These are phyloP conservation scores for Aquilaria sinensis DNA, from an alignment of 345 rosid genomes.

Conservation along the genomic window DNA sequence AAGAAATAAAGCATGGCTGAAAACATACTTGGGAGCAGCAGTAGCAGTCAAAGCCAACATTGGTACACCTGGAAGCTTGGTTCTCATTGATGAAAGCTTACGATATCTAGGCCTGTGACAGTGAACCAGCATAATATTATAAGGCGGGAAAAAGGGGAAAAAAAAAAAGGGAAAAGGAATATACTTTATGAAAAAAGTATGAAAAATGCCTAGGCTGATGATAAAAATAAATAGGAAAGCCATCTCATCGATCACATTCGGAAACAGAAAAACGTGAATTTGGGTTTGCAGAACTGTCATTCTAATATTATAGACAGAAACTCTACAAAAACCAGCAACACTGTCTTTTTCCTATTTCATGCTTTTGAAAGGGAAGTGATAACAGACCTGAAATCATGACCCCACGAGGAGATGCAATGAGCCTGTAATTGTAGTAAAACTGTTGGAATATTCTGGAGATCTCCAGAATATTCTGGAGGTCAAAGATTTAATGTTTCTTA, in stretches of 20 bases:
- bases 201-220: conserved; percentile 1
- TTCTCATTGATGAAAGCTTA: conserved; percentile 81
- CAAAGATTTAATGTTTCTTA: no score
- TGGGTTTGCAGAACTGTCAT: background rate
- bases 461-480: no score
- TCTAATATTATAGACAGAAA: background rate
- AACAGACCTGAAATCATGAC: conserved; percentile 94
- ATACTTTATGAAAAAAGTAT: background rate
- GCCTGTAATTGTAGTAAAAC: conserved; percentile 55
- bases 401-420: conserved; percentile 97
- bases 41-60: conserved; percentile 92
- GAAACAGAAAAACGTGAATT: background rate
- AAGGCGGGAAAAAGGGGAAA: background rate
- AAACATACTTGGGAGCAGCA: conserved; percentile 86
- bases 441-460: no score
- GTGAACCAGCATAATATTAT: background rate
- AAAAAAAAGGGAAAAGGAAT: background rate
- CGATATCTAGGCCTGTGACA: conserved; percentile 77
- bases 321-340: background rate
- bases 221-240: background rate
- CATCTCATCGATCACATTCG: background rate
- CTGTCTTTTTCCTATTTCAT: background rate
- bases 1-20: conserved; percentile 6
- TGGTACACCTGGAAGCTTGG: conserved; percentile 67
- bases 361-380: conserved; percentile 4